A percentile compares a stretch with the other conserved stretches of the same genome.
Evolutionary conservation across 2,329 filamentous ascomycete genomes (phyloP).

Genomic region (Ceratocystis variospora): DNA sequence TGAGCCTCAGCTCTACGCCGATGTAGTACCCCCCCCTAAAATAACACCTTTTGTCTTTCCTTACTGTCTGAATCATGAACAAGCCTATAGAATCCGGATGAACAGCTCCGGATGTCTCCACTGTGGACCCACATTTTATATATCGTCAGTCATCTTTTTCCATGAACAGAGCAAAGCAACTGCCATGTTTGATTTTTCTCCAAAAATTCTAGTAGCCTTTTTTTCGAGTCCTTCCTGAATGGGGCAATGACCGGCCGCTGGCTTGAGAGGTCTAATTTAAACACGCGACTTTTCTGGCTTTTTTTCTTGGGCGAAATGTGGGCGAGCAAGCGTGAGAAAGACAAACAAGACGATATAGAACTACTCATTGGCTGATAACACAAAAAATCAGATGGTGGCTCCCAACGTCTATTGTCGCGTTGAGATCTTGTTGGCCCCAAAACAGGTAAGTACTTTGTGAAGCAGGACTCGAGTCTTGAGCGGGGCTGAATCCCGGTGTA

Average conservation of each 20-base stretch:
- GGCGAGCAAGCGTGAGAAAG: background rate
- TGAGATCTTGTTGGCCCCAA: no score
- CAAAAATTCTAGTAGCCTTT: background rate
- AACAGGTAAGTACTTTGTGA: no score
- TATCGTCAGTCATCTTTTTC: background rate
- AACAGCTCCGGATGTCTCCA: background rate
- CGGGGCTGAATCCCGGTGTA: no score
- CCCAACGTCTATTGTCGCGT: no score
- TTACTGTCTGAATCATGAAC: background rate
- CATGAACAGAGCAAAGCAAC: background rate
- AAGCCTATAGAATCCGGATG: background rate
- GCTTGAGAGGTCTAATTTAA: background rate
- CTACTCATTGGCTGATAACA: background rate
- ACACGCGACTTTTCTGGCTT: background rate
- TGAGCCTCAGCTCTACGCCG: background rate
- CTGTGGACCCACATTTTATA: background rate
- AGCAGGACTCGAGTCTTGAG: no score
- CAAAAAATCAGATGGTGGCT: no score
- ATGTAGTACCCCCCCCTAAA: background rate
- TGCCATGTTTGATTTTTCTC: background rate
- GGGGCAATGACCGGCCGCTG: background rate
- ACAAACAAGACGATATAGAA: background rate
- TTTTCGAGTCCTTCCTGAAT: background rate
- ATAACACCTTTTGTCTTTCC: background rate
- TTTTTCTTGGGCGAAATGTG: no score